Evolutionary conservation across 257 asterid genomes (phyloP).

Genomic region (Fraxinus anomala): DNA sequence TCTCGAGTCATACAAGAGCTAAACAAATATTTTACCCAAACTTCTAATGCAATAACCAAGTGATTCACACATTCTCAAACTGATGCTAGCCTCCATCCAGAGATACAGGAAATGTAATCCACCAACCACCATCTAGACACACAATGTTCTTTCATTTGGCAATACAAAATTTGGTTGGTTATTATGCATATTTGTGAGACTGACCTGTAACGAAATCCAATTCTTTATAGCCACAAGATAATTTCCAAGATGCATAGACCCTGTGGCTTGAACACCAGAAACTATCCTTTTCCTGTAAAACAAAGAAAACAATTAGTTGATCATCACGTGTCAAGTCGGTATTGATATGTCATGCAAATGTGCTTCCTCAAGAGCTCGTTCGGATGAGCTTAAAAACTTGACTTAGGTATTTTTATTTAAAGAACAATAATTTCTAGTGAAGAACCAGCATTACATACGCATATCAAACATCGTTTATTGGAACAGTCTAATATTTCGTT

Average conservation of each 20-base stretch:
- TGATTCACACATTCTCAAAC: conserved; percentile 8
- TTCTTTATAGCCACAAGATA: conserved; percentile 94
- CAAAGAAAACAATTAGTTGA: conserved; percentile 15
- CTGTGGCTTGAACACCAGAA: conserved; percentile 99
- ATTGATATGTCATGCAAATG: neutral
- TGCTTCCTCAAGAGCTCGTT: neutral
- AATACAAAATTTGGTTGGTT: neutral
- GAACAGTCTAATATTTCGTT: conserved; percentile 13
- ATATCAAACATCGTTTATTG: neutral
- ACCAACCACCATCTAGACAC: no score
- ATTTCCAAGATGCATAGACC: conserved; percentile 92
- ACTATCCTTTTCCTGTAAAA: conserved; percentile 84
- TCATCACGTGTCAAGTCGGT: conserved; percentile 16
- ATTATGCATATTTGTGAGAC: conserved; percentile 20
- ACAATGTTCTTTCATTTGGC: conserved; percentile 2
- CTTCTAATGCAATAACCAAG: conserved; percentile 17
- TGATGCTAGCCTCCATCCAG: neutral
- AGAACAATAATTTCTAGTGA: neutral
- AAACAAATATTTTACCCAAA: conserved; percentile 2
- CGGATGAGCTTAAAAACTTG: neutral
- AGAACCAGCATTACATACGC: neutral
- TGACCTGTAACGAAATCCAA: conserved; percentile 87
- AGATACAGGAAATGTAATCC: no score
- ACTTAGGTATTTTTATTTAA: conserved; percentile 4
- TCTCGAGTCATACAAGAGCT: neutral